Evolutionary conservation across 129 eudicot species (phyloP).

Genomic region (Arctium minus): DNA sequence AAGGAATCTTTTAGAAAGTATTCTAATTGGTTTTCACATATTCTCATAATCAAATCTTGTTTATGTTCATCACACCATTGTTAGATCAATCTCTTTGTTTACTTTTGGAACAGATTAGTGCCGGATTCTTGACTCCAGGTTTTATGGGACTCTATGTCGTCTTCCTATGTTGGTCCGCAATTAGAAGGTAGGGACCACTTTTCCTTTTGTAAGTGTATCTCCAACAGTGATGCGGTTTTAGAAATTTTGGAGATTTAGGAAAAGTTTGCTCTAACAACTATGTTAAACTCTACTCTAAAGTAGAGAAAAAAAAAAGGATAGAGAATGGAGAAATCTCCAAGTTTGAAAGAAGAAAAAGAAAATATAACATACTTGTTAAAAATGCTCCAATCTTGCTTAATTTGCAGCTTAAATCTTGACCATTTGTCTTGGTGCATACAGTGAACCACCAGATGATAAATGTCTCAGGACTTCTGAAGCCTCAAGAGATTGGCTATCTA

Average conservation of each 20-base stretch:
- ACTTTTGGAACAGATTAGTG: slow-evolving; percentile 41
- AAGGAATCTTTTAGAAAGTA: not conserved
- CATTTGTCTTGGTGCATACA: slow-evolving; percentile 24
- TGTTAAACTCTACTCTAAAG: no score
- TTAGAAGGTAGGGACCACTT: slow-evolving; percentile 52
- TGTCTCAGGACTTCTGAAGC: slow-evolving; percentile 59
- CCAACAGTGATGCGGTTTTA: no score
- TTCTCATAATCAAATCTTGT: not conserved
- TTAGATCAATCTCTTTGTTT: not conserved
- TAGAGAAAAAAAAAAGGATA: no score
- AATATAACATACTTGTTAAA: no score
- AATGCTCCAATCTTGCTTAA: not conserved
- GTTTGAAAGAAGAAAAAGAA: no score
- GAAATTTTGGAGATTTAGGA: no score
- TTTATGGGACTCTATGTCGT: slow-evolving; percentile 81
- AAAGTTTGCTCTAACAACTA: no score
- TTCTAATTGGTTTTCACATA: not conserved
- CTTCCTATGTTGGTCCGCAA: slow-evolving; percentile 92
- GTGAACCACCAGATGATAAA: slow-evolving; percentile 73
- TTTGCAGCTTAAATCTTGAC: slow-evolving; percentile 4
- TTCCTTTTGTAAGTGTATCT: not conserved
- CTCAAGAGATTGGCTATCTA: slow-evolving; percentile 74
- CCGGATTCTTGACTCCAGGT: slow-evolving; percentile 80
- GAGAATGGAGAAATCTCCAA: no score
- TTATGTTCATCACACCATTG: not conserved